Evolutionary conservation across 2,329 filamentous ascomycete species (phyloP).

Genomic region (Colletotrichum orchidophilum): DNA sequence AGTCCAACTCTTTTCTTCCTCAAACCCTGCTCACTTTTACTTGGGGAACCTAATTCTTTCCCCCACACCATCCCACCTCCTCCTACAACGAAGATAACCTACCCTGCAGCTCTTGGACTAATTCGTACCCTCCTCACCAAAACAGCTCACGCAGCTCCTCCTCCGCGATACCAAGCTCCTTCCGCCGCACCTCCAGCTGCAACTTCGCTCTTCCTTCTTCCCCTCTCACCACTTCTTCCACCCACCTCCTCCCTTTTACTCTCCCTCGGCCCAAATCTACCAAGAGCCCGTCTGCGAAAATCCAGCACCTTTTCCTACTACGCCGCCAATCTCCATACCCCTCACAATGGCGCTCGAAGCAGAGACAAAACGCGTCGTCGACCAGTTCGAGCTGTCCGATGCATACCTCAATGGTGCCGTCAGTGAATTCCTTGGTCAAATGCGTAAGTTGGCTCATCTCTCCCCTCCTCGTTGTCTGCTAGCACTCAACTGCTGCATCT

Average conservation of each 20-base stretch:
- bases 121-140: conserved; percentile 32
- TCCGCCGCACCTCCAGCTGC: conserved; percentile 32
- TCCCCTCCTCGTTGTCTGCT: background rate
- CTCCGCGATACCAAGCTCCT: conserved; percentile 58
- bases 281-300: conserved; percentile 63
- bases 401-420: conserved; percentile 83
- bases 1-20: background rate
- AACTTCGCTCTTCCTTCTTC: conserved; percentile 41
- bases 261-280: conserved; percentile 51
- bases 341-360: conserved; percentile 70
- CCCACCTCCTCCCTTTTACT: conserved; percentile 45
- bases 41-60: conserved; percentile 30
- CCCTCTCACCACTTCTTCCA: conserved; percentile 40
- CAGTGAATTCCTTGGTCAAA: conserved; percentile 85
- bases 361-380: conserved; percentile 82
- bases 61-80: conserved; percentile 38
- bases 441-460: conserved; percentile 63
- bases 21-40: background rate
- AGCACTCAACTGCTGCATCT: background rate
- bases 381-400: conserved; percentile 85
- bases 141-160: conserved; percentile 62
- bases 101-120: conserved; percentile 35
- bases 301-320: conserved; percentile 62
- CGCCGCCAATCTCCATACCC: conserved; percentile 62
- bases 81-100: conserved; percentile 11